phyloP scores from a whole-genome alignment of 2,329 filamentous ascomycete genomes.

The Byssothecium circinans region DNA sequence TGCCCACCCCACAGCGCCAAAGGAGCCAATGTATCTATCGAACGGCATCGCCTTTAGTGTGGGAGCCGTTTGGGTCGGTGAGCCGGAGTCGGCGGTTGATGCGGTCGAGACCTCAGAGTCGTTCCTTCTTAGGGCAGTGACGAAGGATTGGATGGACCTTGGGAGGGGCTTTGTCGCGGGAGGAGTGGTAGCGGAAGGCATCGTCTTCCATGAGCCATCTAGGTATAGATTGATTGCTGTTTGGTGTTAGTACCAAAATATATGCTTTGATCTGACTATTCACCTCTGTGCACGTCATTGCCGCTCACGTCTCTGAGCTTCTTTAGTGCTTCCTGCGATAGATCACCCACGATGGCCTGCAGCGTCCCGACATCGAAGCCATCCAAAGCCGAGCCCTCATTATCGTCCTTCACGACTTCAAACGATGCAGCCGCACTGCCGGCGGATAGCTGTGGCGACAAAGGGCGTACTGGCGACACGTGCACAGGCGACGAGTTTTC shows the following conservation, averaged over 20 bases:
- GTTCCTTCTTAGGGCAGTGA: slow-evolving; percentile 27
- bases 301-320: slow-evolving; percentile 55
- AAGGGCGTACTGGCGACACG: slow-evolving; percentile 13
- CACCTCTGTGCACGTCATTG: slow-evolving; percentile 57
- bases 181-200: slow-evolving; percentile 14
- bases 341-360: slow-evolving; percentile 59
- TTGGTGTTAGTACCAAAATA: slow-evolving; percentile 12
- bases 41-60: slow-evolving; percentile 52
- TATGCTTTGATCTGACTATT: background rate
- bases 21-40: slow-evolving; percentile 81
- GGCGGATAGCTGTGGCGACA: too few relatives aligned
- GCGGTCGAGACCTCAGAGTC: slow-evolving; percentile 27
- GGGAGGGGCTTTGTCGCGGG: slow-evolving; percentile 21
- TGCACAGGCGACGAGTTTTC: slow-evolving; percentile 49
- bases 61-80: slow-evolving; percentile 19
- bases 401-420: slow-evolving; percentile 7
- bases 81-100: slow-evolving; percentile 24
- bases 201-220: slow-evolving; percentile 62
- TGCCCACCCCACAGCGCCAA: slow-evolving; percentile 89
- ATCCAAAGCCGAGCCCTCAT: slow-evolving; percentile 18
- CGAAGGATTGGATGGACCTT: slow-evolving; percentile 23
- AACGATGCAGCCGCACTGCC: slow-evolving; percentile 6
- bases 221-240: slow-evolving; percentile 65
- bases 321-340: slow-evolving; percentile 49
- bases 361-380: slow-evolving; percentile 60